Evolutionary conservation across 768 basidiomycete genomes (phyloP), one percentile per base, ranked within the genome.

Genomic region (Boletus pseudo-olivaceus): DNA sequence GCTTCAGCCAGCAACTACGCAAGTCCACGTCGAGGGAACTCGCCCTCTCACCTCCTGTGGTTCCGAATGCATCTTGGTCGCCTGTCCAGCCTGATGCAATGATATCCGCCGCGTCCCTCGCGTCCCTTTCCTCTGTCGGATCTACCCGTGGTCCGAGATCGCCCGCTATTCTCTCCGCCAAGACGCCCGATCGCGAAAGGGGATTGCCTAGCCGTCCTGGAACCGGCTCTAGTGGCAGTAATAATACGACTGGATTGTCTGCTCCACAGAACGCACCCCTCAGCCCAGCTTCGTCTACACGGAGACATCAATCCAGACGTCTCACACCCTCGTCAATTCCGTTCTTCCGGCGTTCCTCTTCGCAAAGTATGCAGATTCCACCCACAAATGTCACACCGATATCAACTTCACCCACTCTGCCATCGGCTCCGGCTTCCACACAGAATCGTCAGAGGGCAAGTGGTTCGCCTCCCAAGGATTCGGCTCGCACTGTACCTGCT

Each of bases 271-370:
- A 78, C 38, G 81, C 77, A 15, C 85, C 89, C 19, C 79, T 89
- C 23, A 91, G 88, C 62, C 90, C 90, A 32, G 76, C 84, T 19
- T 78, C 83, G 17, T 89, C 88, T 15, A 70, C 85, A 40, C 82
- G 84, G 49, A 82, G 86, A 38, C 79, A 81, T 29, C 83, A 85
- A 53, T 68, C 73, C 23, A 93, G 87, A 68, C 85, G 93, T 54
- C 81, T 93, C 43, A 94, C 93, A 1, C 93, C 93, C 1, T 93
- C 91, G 27, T 90, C 91, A 14, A 96, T 96, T 55, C 93, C 93
- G 2, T 96, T 96, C 73, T 95, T 96, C 76, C 83, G 91, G 41
- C 87, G 93, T 34, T 93, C 92, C 8, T 90, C 90, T 27, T 94
- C 93, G 7, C 89, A 93, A 65, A 90, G 88, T 14, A 87, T 90